phyloP scores from a whole-genome alignment of 2,329 filamentous ascomycete genomes.

The Mollisia scopiformis region DNA sequence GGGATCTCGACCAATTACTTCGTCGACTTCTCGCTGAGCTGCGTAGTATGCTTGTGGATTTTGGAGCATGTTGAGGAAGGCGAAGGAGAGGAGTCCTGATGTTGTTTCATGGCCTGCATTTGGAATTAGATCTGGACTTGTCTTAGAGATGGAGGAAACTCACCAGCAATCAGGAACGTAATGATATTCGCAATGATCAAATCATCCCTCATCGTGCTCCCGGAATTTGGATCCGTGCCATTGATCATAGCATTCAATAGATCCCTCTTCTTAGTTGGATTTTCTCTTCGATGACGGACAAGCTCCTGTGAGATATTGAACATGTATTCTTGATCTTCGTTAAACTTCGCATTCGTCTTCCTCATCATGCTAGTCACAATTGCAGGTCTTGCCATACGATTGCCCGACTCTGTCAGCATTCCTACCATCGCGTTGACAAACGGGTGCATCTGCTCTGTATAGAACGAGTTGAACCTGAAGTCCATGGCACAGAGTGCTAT shows the following conservation, averaged over 20 bases:
- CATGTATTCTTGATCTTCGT: slow-evolving; percentile 57
- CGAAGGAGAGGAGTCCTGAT: slow-evolving; percentile 52
- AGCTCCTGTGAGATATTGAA: slow-evolving; percentile 61
- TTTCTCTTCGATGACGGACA: slow-evolving; percentile 57
- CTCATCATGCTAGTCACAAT: slow-evolving; percentile 53
- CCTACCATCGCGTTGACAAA: slow-evolving; percentile 70
- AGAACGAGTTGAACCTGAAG: slow-evolving; percentile 80
- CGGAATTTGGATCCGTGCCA: slow-evolving; percentile 68
- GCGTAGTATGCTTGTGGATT: slow-evolving; percentile 49
- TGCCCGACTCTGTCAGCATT: slow-evolving; percentile 61
- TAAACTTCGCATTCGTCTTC: slow-evolving; percentile 48
- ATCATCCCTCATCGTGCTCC: slow-evolving; percentile 62
- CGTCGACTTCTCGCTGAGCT: slow-evolving; percentile 56
- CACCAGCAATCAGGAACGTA: slow-evolving; percentile 63
- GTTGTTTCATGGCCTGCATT: slow-evolving; percentile 69
- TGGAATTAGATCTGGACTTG: not conserved
- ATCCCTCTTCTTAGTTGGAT: slow-evolving; percentile 64
- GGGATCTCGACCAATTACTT: slow-evolving; percentile 50
- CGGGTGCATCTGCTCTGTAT: slow-evolving; percentile 68
- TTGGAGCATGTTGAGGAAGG: slow-evolving; percentile 54
- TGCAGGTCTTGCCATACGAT: slow-evolving; percentile 49
- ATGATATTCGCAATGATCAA: slow-evolving; percentile 72
- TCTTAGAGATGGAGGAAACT: slow-evolving; percentile 42
- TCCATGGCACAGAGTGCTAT: slow-evolving; percentile 70
- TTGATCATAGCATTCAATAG: slow-evolving; percentile 71